phyloP scores from a whole-genome alignment of 768 basidiomycete genomes.

The Tylopilus felleus region DNA sequence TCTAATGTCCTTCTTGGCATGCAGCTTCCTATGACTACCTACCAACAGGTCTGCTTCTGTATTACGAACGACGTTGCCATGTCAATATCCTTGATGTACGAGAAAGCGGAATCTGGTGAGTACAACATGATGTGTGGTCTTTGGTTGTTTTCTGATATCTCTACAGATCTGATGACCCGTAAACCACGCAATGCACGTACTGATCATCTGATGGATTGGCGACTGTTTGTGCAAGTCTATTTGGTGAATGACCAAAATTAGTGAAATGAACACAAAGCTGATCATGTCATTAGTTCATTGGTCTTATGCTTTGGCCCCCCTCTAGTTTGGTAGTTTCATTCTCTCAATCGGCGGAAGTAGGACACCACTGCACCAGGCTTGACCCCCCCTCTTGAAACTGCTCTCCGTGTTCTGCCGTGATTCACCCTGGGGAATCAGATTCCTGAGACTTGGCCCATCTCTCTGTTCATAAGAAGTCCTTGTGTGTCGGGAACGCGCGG shows the following conservation, averaged over 20 bases:
- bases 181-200: slow-evolving; percentile 47
- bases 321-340: no score
- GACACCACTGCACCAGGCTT: slow-evolving; percentile 32
- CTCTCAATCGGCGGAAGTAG: no score
- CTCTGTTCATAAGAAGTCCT: no score
- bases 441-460: no score
- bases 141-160: background rate
- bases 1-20: slow-evolving; percentile 56
- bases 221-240: slow-evolving; percentile 47
- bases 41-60: slow-evolving; percentile 53
- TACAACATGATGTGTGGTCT: background rate
- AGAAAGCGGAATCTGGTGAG: slow-evolving; percentile 47
- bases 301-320: slow-evolving; percentile 44
- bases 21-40: slow-evolving; percentile 52
- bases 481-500: no score
- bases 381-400: no score
- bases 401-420: no score
- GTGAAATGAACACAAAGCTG: background rate
- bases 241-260: slow-evolving; percentile 30
- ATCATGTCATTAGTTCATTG: slow-evolving; percentile 34
- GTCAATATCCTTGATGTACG: slow-evolving; percentile 48
- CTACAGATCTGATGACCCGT: slow-evolving; percentile 41
- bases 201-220: slow-evolving; percentile 48
- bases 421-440: no score
- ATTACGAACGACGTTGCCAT: slow-evolving; percentile 50